Evolutionary conservation across 305 asterid genomes (phyloP).

Genomic region (Solanum chacoense): DNA sequence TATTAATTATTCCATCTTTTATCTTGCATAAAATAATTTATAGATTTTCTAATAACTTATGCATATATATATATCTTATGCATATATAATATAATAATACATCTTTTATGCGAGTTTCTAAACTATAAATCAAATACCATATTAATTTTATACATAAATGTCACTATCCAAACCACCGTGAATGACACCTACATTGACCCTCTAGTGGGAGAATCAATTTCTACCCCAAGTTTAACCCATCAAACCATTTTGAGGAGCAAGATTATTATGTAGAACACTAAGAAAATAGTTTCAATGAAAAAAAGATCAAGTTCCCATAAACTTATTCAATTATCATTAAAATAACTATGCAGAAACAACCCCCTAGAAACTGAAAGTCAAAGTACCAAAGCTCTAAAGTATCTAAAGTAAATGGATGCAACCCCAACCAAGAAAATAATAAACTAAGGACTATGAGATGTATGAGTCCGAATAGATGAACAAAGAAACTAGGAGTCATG

Average conservation of each 20-base stretch:
- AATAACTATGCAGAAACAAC: not conserved
- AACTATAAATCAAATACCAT: not conserved
- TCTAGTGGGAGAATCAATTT: not conserved
- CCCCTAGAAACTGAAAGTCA: not conserved
- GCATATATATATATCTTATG: too few species aligned
- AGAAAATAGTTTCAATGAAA: not conserved
- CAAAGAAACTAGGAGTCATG: not conserved
- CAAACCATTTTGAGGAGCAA: not conserved
- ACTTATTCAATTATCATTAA: not conserved
- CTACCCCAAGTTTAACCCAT: not conserved
- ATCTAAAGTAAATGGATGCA: not conserved
- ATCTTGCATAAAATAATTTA: not conserved
- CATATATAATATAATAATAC: too few species aligned
- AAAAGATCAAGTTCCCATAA: not conserved
- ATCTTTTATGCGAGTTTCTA: not conserved
- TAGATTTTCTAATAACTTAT: not conserved
- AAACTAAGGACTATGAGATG: not conserved
- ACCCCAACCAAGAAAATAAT: not conserved
- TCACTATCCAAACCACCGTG: not conserved
- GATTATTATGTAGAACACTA: not conserved
- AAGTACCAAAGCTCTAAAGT: not conserved
- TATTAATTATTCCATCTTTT: not conserved
- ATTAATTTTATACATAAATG: not conserved
- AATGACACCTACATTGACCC: not conserved
- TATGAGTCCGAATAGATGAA: not conserved